Percentiles rank a stretch among this genome's conserved stretches.
phyloP scores from a whole-genome alignment of 139 green algal genomes.

The Chlamydomonas applanata region DNA sequence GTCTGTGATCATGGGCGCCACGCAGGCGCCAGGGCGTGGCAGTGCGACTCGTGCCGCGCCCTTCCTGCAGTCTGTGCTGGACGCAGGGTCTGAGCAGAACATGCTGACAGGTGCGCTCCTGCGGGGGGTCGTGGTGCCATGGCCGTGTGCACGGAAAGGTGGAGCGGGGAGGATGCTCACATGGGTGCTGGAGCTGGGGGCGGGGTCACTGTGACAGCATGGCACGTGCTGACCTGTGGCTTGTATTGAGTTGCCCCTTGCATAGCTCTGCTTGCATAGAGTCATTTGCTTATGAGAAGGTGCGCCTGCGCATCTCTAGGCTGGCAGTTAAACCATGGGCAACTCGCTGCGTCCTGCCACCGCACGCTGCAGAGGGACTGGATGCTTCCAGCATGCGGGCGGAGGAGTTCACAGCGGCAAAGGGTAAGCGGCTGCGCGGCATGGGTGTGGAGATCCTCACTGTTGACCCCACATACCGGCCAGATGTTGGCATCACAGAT shows the following conservation, averaged over 20 bases:
- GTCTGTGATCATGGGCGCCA: conserved; percentile 11
- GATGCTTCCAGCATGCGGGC: conserved; percentile 38
- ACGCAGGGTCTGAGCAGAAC: background rate
- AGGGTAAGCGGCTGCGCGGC: conserved; percentile 40
- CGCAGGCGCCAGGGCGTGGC: conserved; percentile 13
- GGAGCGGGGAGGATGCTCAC: no score
- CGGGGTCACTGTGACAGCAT: no score
- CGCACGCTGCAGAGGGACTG: background rate
- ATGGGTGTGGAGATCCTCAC: conserved; percentile 62
- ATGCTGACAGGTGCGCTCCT: no score
- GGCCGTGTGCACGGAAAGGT: conserved; percentile 7
- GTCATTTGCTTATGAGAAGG: no score
- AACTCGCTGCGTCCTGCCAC: background rate
- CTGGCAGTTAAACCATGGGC: no score
- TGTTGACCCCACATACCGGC: conserved; percentile 44
- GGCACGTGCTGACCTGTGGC: no score
- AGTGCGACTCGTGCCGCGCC: conserved; percentile 37
- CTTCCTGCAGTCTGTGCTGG: conserved; percentile 33
- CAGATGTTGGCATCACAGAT: no score
- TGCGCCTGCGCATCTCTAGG: no score
- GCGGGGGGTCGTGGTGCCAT: no score
- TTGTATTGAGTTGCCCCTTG: no score
- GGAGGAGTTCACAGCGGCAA: conserved; percentile 62
- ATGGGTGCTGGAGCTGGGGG: no score
- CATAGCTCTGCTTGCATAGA: no score